These are phyloP conservation scores for Drechslerella dactyloides DNA, from an alignment of 2,329 filamentous ascomycete species.

Conservation along the genomic window DNA sequence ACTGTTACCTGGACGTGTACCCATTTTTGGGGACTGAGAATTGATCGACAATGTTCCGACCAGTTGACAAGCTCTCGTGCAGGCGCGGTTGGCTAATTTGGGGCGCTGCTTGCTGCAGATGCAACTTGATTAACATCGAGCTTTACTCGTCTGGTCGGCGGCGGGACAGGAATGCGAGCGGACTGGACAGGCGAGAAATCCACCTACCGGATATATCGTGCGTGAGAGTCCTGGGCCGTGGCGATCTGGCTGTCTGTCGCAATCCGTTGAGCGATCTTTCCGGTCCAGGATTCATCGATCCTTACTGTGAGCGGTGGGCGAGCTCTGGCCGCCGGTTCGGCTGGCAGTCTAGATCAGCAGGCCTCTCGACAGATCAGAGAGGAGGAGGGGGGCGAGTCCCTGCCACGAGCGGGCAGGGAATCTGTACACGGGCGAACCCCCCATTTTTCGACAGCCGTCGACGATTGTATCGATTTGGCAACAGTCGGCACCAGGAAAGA, in stretches of 20 bases:
- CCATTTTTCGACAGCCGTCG: slow-evolving; percentile 12
- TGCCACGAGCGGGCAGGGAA: slow-evolving; percentile 7
- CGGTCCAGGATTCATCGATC: slow-evolving; percentile 27
- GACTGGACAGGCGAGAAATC: neutral
- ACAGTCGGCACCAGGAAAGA: neutral
- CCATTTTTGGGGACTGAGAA: slow-evolving; percentile 22
- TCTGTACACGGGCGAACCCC: too few species aligned
- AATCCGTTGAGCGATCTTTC: slow-evolving; percentile 30
- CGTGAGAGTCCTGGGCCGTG: neutral
- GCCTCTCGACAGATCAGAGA: slow-evolving; percentile 15
- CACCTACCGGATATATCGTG: slow-evolving; percentile 7
- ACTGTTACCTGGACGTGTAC: neutral
- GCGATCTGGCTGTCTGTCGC: neutral
- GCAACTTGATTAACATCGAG: slow-evolving; percentile 1
- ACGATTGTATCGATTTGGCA: neutral
- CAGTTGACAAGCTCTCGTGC: slow-evolving; percentile 44
- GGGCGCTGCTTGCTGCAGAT: slow-evolving; percentile 18
- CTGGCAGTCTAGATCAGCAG: slow-evolving; percentile 29
- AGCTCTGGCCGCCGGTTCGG: slow-evolving; percentile 14
- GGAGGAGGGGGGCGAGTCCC: slow-evolving; percentile 8
- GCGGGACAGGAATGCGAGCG: slow-evolving; percentile 2
- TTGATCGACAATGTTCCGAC: slow-evolving; percentile 48
- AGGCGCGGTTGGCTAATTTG: slow-evolving; percentile 40
- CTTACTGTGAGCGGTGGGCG: slow-evolving; percentile 27
- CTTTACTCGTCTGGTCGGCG: neutral